Evolutionary conservation across 192 early-diverging fungal genomes (phyloP).

Genomic region (Coemansia sp.): DNA sequence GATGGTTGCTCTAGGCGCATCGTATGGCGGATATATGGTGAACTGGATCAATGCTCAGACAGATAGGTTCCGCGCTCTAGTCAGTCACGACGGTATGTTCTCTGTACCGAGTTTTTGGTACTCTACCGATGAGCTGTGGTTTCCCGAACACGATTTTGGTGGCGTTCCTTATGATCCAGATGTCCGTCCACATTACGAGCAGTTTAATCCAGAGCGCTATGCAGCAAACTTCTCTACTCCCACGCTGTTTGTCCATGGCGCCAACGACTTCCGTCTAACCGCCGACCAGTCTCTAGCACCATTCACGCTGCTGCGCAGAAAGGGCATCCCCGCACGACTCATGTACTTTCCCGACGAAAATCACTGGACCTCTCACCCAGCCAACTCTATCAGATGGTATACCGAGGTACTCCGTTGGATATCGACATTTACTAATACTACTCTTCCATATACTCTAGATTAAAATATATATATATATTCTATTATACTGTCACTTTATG

Average conservation of each 20-base stretch:
- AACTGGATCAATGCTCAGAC: slow-evolving; percentile 85
- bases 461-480: background rate
- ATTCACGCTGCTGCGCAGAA: slow-evolving; percentile 73
- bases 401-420: slow-evolving; percentile 67
- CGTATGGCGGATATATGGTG: slow-evolving; percentile 81
- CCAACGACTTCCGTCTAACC: slow-evolving; percentile 62
- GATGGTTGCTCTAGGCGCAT: slow-evolving; percentile 67
- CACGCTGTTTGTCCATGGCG: slow-evolving; percentile 74
- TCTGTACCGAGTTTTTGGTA: slow-evolving; percentile 59
- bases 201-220: slow-evolving; percentile 64
- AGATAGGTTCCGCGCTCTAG: slow-evolving; percentile 61
- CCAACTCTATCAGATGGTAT: slow-evolving; percentile 67
- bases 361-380: slow-evolving; percentile 64
- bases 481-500: slow-evolving; percentile 3
- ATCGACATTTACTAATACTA: slow-evolving; percentile 19
- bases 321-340: slow-evolving; percentile 61
- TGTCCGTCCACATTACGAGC: slow-evolving; percentile 56
- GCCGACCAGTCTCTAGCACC: slow-evolving; percentile 65
- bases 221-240: slow-evolving; percentile 71
- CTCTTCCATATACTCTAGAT: slow-evolving; percentile 16
- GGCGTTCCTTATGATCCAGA: slow-evolving; percentile 60
- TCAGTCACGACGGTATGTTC: slow-evolving; percentile 78
- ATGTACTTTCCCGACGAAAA: slow-evolving; percentile 76
- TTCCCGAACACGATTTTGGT: slow-evolving; percentile 74
- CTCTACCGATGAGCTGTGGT: slow-evolving; percentile 75